Base-by-base conservation (phyloP, 176 grass and related monocot genomes). In the Themeda triandra region DNA sequence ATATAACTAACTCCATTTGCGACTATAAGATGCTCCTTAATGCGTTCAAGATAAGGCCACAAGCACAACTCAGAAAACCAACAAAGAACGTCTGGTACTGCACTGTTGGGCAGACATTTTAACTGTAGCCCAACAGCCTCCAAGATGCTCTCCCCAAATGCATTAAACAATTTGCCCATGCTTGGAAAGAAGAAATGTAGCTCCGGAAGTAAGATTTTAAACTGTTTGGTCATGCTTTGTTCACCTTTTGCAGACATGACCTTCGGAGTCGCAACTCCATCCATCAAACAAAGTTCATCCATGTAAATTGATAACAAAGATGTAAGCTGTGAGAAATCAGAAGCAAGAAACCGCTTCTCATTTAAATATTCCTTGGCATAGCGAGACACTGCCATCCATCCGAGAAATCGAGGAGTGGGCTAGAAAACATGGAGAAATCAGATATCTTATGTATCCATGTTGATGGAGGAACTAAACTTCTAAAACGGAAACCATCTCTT, bases 21-120 rank as follows among this genome's bases (percentile, higher is more conserved):
- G 76, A 78, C 53, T 59, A 77, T 18, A 87, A 92, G 73, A 91
- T 87, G 86, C 30, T 87, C 89, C 69, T 89, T 93, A 66, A 91
- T 81, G 82, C 24, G 78, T 88, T 92, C 80, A 77, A 90, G 85
- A 88, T 93, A 95, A 71, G 95, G 95, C 95, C 92, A 98, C 82
- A 95, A 76, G 76, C 95, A 98, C 88, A 98, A 86, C 73, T 98
- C 95, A 73, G 95, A 92, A 90, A 98, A 91, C 95, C 95, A 98
- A 82, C 89, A 93, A 77, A 98, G 95, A 35, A 98, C 66, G 80
- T 98, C 95, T 80, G 90, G 91, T 80, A 98, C 85, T 69, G 86
- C 79, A 85, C 76, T 93, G 59, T 74, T 89, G 62, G 95, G 89
- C 36, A 98, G 88, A 72, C 79, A 92, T 89, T 91, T 98, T 78